Evolutionary conservation across 176 grass and related monocot genomes (phyloP).

Genomic region (Eremochloa ophiuroides): DNA sequence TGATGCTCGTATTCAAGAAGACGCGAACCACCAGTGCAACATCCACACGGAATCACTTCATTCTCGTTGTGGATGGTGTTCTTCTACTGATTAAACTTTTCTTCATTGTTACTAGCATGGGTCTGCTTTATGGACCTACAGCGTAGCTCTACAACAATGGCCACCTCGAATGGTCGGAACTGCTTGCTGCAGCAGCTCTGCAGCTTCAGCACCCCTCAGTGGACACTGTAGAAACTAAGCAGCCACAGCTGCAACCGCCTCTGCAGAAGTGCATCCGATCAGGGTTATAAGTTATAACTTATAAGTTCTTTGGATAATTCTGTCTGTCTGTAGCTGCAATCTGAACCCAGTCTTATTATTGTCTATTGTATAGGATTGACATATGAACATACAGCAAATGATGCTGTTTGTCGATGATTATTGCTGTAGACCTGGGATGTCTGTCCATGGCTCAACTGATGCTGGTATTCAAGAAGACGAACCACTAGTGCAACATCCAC

Average conservation of each 20-base stretch:
- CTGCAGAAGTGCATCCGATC: no score
- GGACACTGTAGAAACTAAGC: no score
- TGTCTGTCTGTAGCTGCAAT: not conserved
- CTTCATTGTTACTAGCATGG: not conserved
- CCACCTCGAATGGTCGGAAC: not conserved
- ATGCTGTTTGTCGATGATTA: not conserved
- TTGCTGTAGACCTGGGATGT: constrained; percentile 1
- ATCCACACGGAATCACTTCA: no score
- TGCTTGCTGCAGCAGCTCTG: no score
- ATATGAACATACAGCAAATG: not conserved
- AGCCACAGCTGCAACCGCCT: no score
- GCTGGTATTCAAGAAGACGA: not conserved
- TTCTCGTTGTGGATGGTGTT: not conserved
- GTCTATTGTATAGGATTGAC: not conserved
- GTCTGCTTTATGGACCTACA: not conserved
- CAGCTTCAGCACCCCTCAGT: no score
- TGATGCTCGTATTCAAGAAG: no score
- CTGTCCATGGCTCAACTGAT: not conserved
- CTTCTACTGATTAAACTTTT: not conserved
- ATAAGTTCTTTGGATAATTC: not conserved
- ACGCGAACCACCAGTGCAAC: no score
- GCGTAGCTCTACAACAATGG: not conserved
- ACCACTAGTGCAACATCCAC: not conserved
- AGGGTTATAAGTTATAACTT: not conserved
- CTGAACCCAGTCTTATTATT: not conserved